phyloP scores from a whole-genome alignment of 164 flowering plant species.

The Magnolia kwangsiensis region DNA sequence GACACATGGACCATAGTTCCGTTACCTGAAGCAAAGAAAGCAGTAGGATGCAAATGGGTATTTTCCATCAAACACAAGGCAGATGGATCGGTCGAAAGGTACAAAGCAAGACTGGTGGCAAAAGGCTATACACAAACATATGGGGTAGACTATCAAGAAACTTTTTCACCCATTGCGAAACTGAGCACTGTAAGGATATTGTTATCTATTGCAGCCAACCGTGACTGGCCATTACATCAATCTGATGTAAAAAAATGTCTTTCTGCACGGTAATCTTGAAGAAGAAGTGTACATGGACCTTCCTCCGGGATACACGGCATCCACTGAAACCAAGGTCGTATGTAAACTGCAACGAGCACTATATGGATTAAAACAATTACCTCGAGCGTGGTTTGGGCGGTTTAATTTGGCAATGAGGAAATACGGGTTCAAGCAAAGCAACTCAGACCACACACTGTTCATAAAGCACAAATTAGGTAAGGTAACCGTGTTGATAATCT shows the following conservation, averaged over 20 bases:
- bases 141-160: neutral
- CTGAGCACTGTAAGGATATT: neutral
- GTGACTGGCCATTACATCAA: neutral
- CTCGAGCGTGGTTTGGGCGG: neutral
- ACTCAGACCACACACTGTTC: neutral
- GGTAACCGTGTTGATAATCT: too few relatives aligned
- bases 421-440: neutral
- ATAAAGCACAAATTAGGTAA: too few relatives aligned
- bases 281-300: constrained; percentile 2
- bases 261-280: neutral
- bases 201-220: neutral
- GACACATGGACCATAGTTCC: neutral
- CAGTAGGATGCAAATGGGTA: too few relatives aligned
- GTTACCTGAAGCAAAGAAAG: neutral
- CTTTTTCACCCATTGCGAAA: neutral
- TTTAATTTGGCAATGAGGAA: neutral
- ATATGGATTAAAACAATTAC: neutral
- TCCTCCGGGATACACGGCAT: neutral
- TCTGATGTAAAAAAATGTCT: too few relatives aligned
- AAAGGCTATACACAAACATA: neutral
- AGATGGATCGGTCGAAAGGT: neutral
- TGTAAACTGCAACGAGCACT: neutral
- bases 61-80: neutral
- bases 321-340: neutral
- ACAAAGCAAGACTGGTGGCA: neutral